Evolutionary conservation across 2,329 filamentous ascomycete genomes (phyloP), one percentile per base, ranked within the genome.

Genomic region (Cordyceps pruinosa): DNA sequence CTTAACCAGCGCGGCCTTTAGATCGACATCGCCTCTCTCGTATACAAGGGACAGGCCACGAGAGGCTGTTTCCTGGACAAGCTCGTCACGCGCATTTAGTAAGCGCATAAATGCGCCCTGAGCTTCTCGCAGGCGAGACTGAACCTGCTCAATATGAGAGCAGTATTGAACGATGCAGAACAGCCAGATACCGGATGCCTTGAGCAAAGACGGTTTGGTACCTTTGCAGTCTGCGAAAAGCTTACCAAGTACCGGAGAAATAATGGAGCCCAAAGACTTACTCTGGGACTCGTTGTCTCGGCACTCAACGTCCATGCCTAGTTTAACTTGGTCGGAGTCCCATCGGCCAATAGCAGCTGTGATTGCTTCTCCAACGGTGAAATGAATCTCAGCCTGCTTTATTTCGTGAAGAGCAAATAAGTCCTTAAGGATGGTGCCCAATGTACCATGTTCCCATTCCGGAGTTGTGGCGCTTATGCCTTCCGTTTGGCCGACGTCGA

Each of bases 31-130:
- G 1, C 94, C 94, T 69, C 90, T 90, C 66, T 97, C 92, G 68
- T 97, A 99, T 2, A 97, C 91, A 48, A 97, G 73, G n/a, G 90
- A 86, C 30, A 99, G 78, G 1, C 94, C 94, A 58, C 93, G 81
- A 1, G 93, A 96, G 4, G 94, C 92, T 5, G 91, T 95, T 72
- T 99, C 94, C 70, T 99, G 94, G 0, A 97, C 91, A 9, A 97
- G 82, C 67, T 97, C 92, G 65, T 99, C 94, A 21, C 92, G 83
- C 58, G 95, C 91, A 17, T 87, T 87, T 13, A 99, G 79, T 30
- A 97, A 86, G 26, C 87, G 80, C 77, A 95, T 92, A 70, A 99
- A 99, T 0, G 90, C 88, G 35, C 81, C 82, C 70, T 99, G 94
- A 58, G 87, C 91, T 64, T 90, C 83, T 50, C 89, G 81, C 39